Evolutionary conservation across 805 yeast genomes (phyloP), one percentile per base, ranked within the genome.

Genomic region (Kodamaea fukazawae): DNA sequence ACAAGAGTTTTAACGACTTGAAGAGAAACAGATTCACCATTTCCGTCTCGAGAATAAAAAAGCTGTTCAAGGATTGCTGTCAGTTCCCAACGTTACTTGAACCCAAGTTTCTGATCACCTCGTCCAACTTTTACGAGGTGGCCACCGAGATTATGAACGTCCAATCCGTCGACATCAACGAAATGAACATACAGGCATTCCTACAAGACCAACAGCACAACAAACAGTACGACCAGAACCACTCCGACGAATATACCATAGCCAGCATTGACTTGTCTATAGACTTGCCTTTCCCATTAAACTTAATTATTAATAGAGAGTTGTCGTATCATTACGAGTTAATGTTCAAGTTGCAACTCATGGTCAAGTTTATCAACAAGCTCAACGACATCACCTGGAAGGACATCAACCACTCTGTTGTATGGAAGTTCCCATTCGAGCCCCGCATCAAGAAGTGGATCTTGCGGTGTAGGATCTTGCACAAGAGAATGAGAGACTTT

Each of bases 211-310:
- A 77, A 9, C 41, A 47, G 54, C 26, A 42, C 39, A 26, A 32
- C 38, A 13, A 31, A 16, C 36, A 22, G 4, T 33, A 32, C 28
- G 42, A 39, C 15, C 47, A 36, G 15, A 45, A 47, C 40, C 47
- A 44, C 13, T 39, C 42, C n/a, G 48, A 47, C 26, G 55, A 67
- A 20, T 69, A 67, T 33, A 54, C 78, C 1, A 66, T 83, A 1
- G 67, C 79, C 34, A 73, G 74, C 36, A 57, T 83, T 8, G 76
- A 75, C 42, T 60, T 83, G 32, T 79, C 81, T 30, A 44, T 82
- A 6, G 60, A 71, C n/a, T 59, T 90, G 15, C 96, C 97, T 3
- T 93, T 87, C 55, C 99, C 99, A 0, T 61, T 88, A 35, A 88
- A 88, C 52, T 67, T 91, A 17, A 70, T 93, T 1, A 64, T 88